Evolutionary conservation across 23 red algal genomes (phyloP), one percentile per base, ranked within the genome.

Genomic region (Chondrus crispus): DNA sequence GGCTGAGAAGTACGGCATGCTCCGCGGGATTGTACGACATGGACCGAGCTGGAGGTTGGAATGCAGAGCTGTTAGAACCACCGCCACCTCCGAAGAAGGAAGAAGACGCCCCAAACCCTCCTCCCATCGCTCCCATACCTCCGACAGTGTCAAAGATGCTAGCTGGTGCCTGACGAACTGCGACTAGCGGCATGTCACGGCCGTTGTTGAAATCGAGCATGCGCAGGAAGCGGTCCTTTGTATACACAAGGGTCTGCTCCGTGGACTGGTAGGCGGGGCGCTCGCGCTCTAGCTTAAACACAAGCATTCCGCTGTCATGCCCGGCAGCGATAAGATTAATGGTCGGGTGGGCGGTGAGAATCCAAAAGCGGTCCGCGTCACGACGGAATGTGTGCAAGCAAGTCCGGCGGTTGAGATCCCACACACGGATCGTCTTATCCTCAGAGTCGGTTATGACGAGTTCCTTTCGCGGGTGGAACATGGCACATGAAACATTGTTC

Each of bases 401-500:
- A 44, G 91, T 91, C n/a, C 93, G 85, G 28, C 94, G 93, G 35
- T 92, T 93, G 49, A 95, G 87, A 88, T 99, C 97, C 97, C 97
- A 99, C 40, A 99, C 97, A 62, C 97, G 92, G 71, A 99, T 99
- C 14, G 97, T 99, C 42, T 92, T 90, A 68, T 99, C 97, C 79
- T 99, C 97, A 9, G 94, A 96, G 44, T 96, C 86, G 3, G 97
- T 95, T 11, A 99, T 90, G 45, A 99, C 66, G 26, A 99, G 68
- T 54, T 99, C 95, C 44, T 89, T 89, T 24, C 87, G 84, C 14
- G 97, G 97, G 74, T 99, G 97, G 85, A 99, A 99, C 64, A 99
- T 85, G 74, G 92, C 95, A 81, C 94, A 99, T 28, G 97, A 99
- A 5, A 99, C 97, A 82, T 99, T 99, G 85, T 99, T 99, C 55